A percentile compares a stretch with the other conserved stretches of the same genome.
Evolutionary conservation across 352 stramenopile genomes (phyloP).

Genomic region (Achlya hypogyna): DNA sequence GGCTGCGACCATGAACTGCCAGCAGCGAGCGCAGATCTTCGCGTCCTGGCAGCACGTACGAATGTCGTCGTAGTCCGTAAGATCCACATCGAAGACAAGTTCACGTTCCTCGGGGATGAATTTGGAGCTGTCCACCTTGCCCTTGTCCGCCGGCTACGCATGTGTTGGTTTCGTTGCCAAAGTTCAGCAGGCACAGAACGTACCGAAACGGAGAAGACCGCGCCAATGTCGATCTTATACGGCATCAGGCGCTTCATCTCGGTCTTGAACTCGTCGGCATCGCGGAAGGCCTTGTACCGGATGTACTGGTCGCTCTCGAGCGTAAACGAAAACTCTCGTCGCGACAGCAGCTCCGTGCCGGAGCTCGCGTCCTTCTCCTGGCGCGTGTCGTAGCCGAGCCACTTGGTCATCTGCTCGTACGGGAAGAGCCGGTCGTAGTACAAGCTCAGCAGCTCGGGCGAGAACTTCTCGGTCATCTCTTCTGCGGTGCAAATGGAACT

Average conservation of each 20-base stretch:
- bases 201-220: conserved; percentile 86
- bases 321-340: conserved; percentile 97
- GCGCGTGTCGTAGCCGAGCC: conserved; percentile 77
- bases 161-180: not conserved
- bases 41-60: conserved; percentile 91
- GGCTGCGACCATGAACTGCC: conserved; percentile 97
- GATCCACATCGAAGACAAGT: conserved; percentile 99
- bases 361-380: conserved; percentile 4
- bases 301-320: conserved; percentile 99
- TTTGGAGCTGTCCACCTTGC: conserved; percentile 70
- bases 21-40: conserved; percentile 91
- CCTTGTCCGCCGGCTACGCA: conserved; percentile 54
- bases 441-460: conserved; percentile 70
- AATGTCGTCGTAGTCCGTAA: conserved; percentile 99
- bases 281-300: conserved; percentile 93
- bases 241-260: conserved; percentile 90
- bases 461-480: conserved; percentile 39
- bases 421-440: conserved; percentile 87
- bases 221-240: conserved; percentile 99
- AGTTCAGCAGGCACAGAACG: not conserved
- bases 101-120: conserved; percentile 94
- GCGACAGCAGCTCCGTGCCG: conserved; percentile 75
- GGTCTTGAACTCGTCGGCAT: conserved; percentile 73
- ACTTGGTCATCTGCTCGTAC: conserved; percentile 77
- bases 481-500: not conserved